Evolutionary conservation across 805 yeast genomes (phyloP).

Genomic region (Candida odintsovae): DNA sequence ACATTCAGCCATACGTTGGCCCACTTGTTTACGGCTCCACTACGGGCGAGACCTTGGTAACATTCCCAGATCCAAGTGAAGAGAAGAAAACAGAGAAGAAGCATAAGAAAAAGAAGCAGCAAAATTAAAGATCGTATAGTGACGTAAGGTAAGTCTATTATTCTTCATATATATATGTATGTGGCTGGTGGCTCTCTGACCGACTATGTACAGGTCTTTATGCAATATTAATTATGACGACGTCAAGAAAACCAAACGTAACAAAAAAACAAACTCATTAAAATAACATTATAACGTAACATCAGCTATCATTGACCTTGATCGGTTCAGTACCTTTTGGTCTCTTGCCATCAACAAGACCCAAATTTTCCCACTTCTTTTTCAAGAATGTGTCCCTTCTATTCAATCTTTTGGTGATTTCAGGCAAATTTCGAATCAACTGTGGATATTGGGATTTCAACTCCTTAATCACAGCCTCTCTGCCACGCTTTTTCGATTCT

Average conservation of each 20-base stretch:
- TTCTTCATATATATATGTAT: neutral
- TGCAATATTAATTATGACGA: neutral
- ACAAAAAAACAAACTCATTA: neutral
- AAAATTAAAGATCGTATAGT: slow-evolving; percentile 1
- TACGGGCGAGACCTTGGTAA: slow-evolving; percentile 18
- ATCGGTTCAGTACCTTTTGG: slow-evolving; percentile 5
- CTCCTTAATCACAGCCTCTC: slow-evolving; percentile 10
- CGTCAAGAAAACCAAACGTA: neutral
- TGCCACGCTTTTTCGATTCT: slow-evolving; percentile 6
- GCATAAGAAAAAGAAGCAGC: slow-evolving; percentile 9
- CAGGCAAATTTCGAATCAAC: slow-evolving; percentile 23
- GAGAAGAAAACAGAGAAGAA: slow-evolving; percentile 8
- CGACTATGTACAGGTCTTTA: neutral
- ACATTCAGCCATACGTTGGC: slow-evolving; percentile 89
- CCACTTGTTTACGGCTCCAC: slow-evolving; percentile 65
- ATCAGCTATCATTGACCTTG: neutral
- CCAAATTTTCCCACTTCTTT: slow-evolving; percentile 15
- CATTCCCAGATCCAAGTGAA: slow-evolving; percentile 14
- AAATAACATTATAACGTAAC: neutral
- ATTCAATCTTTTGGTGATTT: slow-evolving; percentile 21
- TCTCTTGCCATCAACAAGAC: slow-evolving; percentile 13
- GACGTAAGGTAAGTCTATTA: neutral
- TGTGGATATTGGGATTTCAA: slow-evolving; percentile 25
- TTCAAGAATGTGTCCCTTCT: slow-evolving; percentile 11
- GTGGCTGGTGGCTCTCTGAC: neutral